Base-by-base conservation (phyloP, 176 grass and related monocot genomes). In the Hyparrhenia diplandra region DNA sequence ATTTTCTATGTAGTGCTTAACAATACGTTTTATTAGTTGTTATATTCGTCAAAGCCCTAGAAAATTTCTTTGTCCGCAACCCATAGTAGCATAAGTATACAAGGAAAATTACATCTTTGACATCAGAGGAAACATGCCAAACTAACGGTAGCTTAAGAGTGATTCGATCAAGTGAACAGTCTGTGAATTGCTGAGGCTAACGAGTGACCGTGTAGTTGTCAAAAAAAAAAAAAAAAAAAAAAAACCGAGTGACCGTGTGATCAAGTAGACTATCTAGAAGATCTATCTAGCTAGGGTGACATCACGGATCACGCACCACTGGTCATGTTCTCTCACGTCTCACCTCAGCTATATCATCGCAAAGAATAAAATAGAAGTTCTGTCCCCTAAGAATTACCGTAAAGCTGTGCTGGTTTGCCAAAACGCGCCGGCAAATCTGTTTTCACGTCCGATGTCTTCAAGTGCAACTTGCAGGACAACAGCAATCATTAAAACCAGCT, bases 301-400 rank as follows among this genome's bases (percentile, higher is more conserved):
- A 21, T 63, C 1, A 21, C 0, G 10, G 39, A 29, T 29, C 13
- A 43, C 39, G 75, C 37, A 63, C 10, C 31, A 63, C 23, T 7
- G 36, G 58, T 21, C 37, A 77, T n/a, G 74, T 28, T n/a, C n/a
- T n/a, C n/a, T n/a, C n/a, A n/a, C n/a, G n/a, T 62, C 21, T 39
- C 23, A 29, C 74, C 54, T 61, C 40, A 60, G 73, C 7, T n/a
- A 8, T n/a, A 55, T n/a, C 51, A 17, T n/a, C n/a, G n/a, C 20
- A 55, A 55, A 55, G 51, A 21, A 57, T 57, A 59, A 25, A 57
- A 11, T 25, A 59, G 55, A 57, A 23, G 13, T 30, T 63, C 13
- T 60, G 13, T 27, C 39, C 41, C 58, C 57, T 77, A 29, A 62
- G 57, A 62, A 77, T 45, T 43, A 77, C 63, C 75, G 68, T 45